Percentiles rank a stretch among this genome's conserved stretches.
Conservation (phyloP, 2,329 filamentous ascomycete genomes). For the Pseudopithomyces maydicus region DNA sequence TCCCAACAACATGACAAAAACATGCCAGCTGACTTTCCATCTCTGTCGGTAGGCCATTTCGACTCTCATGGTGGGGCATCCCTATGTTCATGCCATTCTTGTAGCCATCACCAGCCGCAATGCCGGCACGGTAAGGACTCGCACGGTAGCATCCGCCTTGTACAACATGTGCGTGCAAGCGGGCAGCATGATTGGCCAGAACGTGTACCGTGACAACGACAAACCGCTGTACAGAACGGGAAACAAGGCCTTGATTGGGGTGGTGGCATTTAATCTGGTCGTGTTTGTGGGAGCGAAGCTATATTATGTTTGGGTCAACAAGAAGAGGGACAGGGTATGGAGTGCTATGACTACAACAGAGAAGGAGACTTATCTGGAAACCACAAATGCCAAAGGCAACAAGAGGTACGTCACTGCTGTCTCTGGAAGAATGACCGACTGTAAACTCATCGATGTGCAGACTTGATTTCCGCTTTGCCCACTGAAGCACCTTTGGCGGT, state of each 20-base stretch:
- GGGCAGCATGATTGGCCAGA: slow-evolving; percentile 37
- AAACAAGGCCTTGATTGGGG: slow-evolving; percentile 58
- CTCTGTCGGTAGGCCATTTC: slow-evolving; percentile 39
- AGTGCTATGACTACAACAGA: slow-evolving; percentile 38
- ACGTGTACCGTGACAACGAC: slow-evolving; percentile 62
- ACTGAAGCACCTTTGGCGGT: slow-evolving; percentile 12
- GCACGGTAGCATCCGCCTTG: slow-evolving; percentile 49
- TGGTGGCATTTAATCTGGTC: slow-evolving; percentile 56
- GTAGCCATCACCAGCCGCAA: slow-evolving; percentile 51
- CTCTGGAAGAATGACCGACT: neutral
- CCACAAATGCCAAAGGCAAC: slow-evolving; percentile 44
- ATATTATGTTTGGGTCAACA: slow-evolving; percentile 60
- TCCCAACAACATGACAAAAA: too few relatives aligned
- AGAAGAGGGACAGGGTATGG: slow-evolving; percentile 39
- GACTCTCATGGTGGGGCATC: slow-evolving; percentile 49
- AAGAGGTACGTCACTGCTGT: slow-evolving; percentile 23
- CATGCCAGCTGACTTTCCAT: too few relatives aligned
- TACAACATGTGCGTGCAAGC: slow-evolving; percentile 50
- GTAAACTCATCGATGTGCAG: slow-evolving; percentile 7
- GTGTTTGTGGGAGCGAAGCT: slow-evolving; percentile 58
- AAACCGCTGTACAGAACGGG: slow-evolving; percentile 57
- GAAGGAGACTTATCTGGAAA: slow-evolving; percentile 42
- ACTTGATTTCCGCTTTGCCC: slow-evolving; percentile 41
- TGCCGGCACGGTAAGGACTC: slow-evolving; percentile 49
- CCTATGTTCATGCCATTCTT: slow-evolving; percentile 52